A percentile compares a stretch with the other conserved stretches of the same genome.
These are phyloP conservation scores for Silene vulgaris DNA, from an alignment of 179 eudicot genomes.

Conservation along the genomic window DNA sequence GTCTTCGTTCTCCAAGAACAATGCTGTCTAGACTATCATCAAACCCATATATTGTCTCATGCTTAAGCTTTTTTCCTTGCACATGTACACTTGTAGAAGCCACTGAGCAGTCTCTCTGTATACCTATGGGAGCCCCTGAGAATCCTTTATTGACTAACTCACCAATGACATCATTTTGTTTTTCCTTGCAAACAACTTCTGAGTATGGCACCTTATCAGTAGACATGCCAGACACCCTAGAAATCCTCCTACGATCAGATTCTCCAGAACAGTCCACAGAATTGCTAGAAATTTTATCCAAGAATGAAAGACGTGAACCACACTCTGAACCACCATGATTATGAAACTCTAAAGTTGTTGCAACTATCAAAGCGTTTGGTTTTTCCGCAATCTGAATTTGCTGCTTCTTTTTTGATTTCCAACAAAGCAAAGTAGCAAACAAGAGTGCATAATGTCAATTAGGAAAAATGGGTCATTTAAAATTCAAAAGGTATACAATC, in stretches of 20 bases:
- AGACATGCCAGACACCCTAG: conserved; percentile 8
- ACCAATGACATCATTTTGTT: conserved; percentile 9
- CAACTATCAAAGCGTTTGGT: too few relatives aligned
- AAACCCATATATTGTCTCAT: conserved; percentile 33
- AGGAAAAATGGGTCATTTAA: neutral
- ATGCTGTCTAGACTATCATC: conserved; percentile 57
- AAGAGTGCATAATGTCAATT: conserved; percentile 6
- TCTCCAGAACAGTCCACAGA: conserved; percentile 23
- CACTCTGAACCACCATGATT: conserved; percentile 20
- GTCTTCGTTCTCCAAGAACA: conserved; percentile 48
- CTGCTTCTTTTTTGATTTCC: conserved; percentile 6
- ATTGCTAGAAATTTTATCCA: conserved; percentile 14
- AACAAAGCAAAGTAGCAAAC: neutral
- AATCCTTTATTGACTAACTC: conserved; percentile 5
- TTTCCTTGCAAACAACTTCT: conserved; percentile 9
- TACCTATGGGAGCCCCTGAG: conserved; percentile 23
- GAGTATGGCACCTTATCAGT: conserved; percentile 21
- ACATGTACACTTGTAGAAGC: conserved; percentile 21
- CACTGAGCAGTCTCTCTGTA: conserved; percentile 19
- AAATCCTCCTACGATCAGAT: conserved; percentile 5
- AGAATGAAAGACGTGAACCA: conserved; percentile 10
- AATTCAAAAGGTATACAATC: neutral
- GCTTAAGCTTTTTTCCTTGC: conserved; percentile 27
- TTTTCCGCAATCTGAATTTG: neutral
- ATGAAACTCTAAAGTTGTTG: too few relatives aligned